These are phyloP conservation scores for Trapa incisa DNA, from an alignment of 345 rosid genomes.

Conservation along the genomic window DNA sequence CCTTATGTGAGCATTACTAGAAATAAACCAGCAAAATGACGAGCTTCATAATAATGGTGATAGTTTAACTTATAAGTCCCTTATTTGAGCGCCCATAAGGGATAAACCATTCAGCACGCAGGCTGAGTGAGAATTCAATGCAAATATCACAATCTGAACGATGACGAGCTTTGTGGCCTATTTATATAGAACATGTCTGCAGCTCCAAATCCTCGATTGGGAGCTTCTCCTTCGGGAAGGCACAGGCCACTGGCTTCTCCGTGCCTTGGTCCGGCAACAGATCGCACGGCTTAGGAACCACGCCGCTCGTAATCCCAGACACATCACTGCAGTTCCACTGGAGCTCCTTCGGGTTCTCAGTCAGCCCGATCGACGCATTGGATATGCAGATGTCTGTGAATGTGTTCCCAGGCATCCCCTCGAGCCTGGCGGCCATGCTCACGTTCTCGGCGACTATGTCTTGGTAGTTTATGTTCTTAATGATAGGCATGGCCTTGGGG, in stretches of 20 bases:
- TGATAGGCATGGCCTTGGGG: constrained; percentile 53
- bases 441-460: constrained; percentile 72
- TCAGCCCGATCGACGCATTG: constrained; percentile 47
- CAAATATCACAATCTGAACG: background rate
- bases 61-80: too few species aligned
- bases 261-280: constrained; percentile 33
- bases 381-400: constrained; percentile 73
- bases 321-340: constrained; percentile 79
- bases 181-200: constrained; percentile 19
- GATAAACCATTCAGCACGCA: too few species aligned
- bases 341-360: constrained; percentile 32
- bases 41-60: too few species aligned
- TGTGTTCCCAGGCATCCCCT: constrained; percentile 44
- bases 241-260: constrained; percentile 24
- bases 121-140: background rate
- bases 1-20: too few species aligned
- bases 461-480: constrained; percentile 47
- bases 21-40: too few species aligned
- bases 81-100: too few species aligned
- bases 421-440: constrained; percentile 47
- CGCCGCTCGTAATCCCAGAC: constrained; percentile 43
- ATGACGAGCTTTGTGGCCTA: too few species aligned
- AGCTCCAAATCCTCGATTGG: constrained; percentile 36
- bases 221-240: constrained; percentile 45
- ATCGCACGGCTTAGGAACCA: constrained; percentile 50